Base-by-base conservation (phyloP, 371 early-diverging fungal species). In the Lichtheimia corymbifera region DNA sequence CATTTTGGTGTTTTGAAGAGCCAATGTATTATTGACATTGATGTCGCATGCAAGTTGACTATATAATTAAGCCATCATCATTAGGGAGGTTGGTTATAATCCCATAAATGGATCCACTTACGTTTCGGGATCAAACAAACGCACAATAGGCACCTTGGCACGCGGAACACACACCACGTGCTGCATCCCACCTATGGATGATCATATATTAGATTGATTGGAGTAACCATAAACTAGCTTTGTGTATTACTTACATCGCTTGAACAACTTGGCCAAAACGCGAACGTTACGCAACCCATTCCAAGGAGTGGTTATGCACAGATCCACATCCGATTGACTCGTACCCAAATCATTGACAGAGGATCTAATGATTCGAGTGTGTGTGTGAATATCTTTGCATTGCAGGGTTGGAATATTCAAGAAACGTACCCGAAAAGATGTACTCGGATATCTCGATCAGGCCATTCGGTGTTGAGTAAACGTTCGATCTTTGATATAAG, bases 1-100 rank as follows among this genome's bases (percentile, higher is more conserved):
- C 77, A 96, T 79, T 53, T 72, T 65, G 3, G 93, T 92, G 63
- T 96, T 96, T 53, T 86, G 80, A 24, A 92, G 68, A 0, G 93
- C 94, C 30, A 93, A 61, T 1, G 88, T 84, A 57, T 90, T 91
- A 66, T 93, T 92, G 42, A 92, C 88, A 66, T 93, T 93, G 52
- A 94, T 83, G 72, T 96, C 96, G 71, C 93, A 91, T 28, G 89
- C 83, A 7, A 93, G 58, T 42, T 72, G 63, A 49, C 83, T 79
- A 53, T 3, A 35, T 41, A 24, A 41, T 40, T 49, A 22, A 28
- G 22, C 14, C 52, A 22, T n/a, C 20, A 17, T 53, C 0, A 27
- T 35, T 24, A 17, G 15, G 14, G n/a, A 35, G 49, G 49, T 49
- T 49, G 49, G n/a, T 49, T 15, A 53, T 28, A 30, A 40, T n/a